Evolutionary conservation across 2,329 filamentous ascomycete species (phyloP), one percentile per base, ranked within the genome.

Genomic region (Pseudocercospora fijiensis): DNA sequence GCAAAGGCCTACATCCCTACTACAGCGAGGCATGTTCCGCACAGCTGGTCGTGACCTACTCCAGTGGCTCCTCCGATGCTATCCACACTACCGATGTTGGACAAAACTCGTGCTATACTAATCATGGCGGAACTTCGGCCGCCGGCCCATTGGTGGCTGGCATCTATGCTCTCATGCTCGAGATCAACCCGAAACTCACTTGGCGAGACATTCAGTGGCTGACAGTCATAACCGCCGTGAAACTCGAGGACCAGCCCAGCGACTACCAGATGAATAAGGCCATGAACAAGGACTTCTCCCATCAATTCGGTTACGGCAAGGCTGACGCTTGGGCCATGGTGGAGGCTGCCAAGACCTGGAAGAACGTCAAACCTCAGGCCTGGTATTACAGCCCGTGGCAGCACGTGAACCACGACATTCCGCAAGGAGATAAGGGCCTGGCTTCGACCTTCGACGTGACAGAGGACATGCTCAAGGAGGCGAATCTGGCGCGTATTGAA

Each of bases 21-120:
- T 99, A 99, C 78, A 97, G 94, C 0, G 95, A 99, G 78, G 89
- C 91, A 67, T 99, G 95, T 80, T 97, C 94, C 2, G 95, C 95
- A 22, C 91, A 96, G 76, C 82, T 99, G 53, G 93, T 97, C 2
- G 95, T 99, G 9, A 96, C 95, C 0, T 99, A 98, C 78, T 97
- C 93, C 75, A 97, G 92, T 77, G 95, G 95, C 62, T 88, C 87
- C 68, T 87, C 87, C 55, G 92, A 96, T 78, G 86, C 90, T 11
- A 99, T 99, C 72, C 93, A 97, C 78, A 99, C 95, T 0, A 99
- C 95, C 0, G 95, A 99, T 72, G 92, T 99, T 26, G 95, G 95
- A 58, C 62, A 70, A 52, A 90, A 96, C 76, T 81, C 84, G 62
- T 99, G 95, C 79, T 92, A 90, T 69, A 83, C 81, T 65, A 82